Conservation (phyloP, 192 early-diverging fungal genomes). For the Gigaspora rosea region DNA sequence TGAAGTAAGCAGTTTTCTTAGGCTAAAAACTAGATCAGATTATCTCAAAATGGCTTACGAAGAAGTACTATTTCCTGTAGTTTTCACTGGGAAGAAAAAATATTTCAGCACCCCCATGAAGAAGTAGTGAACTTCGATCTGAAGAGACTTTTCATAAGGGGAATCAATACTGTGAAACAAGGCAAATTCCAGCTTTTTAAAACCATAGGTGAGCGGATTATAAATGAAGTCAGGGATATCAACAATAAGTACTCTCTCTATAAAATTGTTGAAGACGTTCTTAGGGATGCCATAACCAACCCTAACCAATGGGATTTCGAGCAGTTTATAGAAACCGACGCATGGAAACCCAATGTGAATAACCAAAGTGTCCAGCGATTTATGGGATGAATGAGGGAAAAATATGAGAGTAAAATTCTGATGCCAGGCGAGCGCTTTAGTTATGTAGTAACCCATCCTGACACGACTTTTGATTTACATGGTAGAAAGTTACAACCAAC, state of each 20-base stretch:
- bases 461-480: too few relatives aligned
- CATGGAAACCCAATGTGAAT: not conserved
- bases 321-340: not conserved
- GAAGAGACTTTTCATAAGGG: not conserved
- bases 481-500: too few relatives aligned
- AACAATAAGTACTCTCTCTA: not conserved
- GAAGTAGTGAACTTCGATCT: not conserved
- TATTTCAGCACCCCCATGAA: not conserved
- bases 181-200: not conserved
- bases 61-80: constrained; percentile 2
- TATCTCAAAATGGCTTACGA: constrained; percentile 18
- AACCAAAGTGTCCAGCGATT: not conserved
- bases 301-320: not conserved
- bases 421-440: not conserved
- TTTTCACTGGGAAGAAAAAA: constrained; percentile 26
- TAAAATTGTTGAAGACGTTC: not conserved
- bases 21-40: not conserved
- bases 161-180: not conserved
- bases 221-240: not conserved
- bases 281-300: not conserved
- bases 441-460: not conserved
- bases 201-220: not conserved
- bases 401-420: not conserved
- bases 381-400: too few relatives aligned
- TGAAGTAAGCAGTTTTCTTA: not conserved